A percentile compares a stretch with the other conserved stretches of the same genome.
Conservation (phyloP, 1,139 yeast genomes). For the Kazachstania sp. region DNA sequence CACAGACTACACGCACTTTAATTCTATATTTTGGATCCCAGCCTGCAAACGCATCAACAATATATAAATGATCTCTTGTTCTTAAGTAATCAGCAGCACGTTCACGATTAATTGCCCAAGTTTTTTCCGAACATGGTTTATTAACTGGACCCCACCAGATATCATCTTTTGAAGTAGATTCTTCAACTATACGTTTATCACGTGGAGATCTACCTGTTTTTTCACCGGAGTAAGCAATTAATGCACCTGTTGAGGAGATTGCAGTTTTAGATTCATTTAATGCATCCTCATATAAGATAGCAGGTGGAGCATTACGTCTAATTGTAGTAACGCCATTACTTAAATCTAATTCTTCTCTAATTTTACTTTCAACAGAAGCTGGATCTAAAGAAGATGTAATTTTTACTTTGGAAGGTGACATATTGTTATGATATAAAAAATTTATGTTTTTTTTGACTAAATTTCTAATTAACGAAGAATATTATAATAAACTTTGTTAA, state of each 20-base stretch:
- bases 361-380: slow-evolving; percentile 22
- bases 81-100: slow-evolving; percentile 96
- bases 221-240: slow-evolving; percentile 90
- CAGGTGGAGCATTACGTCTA: slow-evolving; percentile 85
- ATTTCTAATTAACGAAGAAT: not conserved
- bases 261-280: slow-evolving; percentile 83
- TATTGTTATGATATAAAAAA: slow-evolving; percentile 5
- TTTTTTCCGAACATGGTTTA: slow-evolving; percentile 86
- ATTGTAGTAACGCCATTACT: slow-evolving; percentile 32
- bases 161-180: slow-evolving; percentile 70
- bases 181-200: slow-evolving; percentile 97
- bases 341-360: slow-evolving; percentile 31
- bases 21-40: slow-evolving; percentile 99
- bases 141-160: slow-evolving; percentile 99
- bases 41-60: slow-evolving; percentile 95
- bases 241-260: slow-evolving; percentile 87
- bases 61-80: slow-evolving; percentile 90
- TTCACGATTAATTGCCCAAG: slow-evolving; percentile 93
- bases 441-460: not conserved
- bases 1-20: slow-evolving; percentile 94
- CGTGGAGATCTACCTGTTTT: slow-evolving; percentile 98
- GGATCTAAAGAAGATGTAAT: slow-evolving; percentile 5
- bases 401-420: slow-evolving; percentile 22
- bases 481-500: too few species aligned
- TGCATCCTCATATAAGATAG: slow-evolving; percentile 92